These are phyloP conservation scores for Kwoniella bestiolae DNA, from an alignment of 768 basidiomycete species.

Conservation along the genomic window DNA sequence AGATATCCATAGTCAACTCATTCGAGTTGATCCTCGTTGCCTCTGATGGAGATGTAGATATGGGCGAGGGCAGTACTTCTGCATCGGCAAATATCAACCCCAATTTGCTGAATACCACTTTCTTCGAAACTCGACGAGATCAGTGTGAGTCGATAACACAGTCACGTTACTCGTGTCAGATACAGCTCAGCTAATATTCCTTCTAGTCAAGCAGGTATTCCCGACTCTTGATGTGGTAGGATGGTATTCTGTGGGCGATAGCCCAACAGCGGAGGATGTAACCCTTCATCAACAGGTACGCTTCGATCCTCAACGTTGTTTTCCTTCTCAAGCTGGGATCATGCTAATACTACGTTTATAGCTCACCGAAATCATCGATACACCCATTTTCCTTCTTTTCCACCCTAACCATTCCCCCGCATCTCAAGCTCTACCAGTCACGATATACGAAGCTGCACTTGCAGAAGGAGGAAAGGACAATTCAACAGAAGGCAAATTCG, in stretches of 20 bases:
- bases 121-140: slow-evolving; percentile 78
- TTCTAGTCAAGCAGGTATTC: slow-evolving; percentile 93
- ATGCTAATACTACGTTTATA: slow-evolving; percentile 49
- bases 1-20: slow-evolving; percentile 95
- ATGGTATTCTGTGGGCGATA: slow-evolving; percentile 89
- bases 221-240: slow-evolving; percentile 96
- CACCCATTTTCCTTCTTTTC: slow-evolving; percentile 80
- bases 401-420: slow-evolving; percentile 59
- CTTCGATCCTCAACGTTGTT: not conserved
- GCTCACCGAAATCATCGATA: slow-evolving; percentile 84
- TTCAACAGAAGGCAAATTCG: slow-evolving; percentile 72
- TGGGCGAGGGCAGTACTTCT: slow-evolving; percentile 36
- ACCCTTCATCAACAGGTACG: slow-evolving; percentile 81
- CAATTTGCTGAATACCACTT: slow-evolving; percentile 66
- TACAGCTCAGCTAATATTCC: not conserved
- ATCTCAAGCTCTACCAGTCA: slow-evolving; percentile 79
- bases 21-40: slow-evolving; percentile 79
- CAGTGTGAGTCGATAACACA: slow-evolving; percentile 67
- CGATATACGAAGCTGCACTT: slow-evolving; percentile 88
- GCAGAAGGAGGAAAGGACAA: slow-evolving; percentile 64
- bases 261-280: slow-evolving; percentile 75
- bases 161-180: no score
- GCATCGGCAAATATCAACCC: not conserved
- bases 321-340: not conserved
- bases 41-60: slow-evolving; percentile 60